These are phyloP conservation scores for Penicillium cosmopolitanum DNA, from an alignment of 495 filamentous ascomycete genomes.

Conservation along the genomic window DNA sequence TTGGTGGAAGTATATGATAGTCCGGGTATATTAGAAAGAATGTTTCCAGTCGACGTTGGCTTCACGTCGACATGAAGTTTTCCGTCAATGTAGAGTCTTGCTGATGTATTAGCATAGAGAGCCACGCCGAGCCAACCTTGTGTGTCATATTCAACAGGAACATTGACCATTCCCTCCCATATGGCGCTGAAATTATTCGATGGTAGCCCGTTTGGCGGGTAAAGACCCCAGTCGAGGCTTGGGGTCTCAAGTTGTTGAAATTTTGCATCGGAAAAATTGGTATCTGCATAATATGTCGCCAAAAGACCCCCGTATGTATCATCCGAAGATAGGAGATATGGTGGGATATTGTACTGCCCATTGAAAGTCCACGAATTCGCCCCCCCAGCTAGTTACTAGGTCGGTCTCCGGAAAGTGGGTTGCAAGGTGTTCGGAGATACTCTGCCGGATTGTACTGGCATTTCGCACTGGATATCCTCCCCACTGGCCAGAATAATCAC, in stretches of 20 bases:
- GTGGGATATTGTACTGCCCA: slow-evolving; percentile 42
- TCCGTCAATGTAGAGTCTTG: slow-evolving; percentile 39
- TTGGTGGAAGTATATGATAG: slow-evolving; percentile 34
- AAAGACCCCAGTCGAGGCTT: slow-evolving; percentile 45
- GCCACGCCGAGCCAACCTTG: slow-evolving; percentile 35
- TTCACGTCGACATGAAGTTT: slow-evolving; percentile 15
- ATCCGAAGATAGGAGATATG: slow-evolving; percentile 41
- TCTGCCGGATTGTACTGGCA: slow-evolving; percentile 44
- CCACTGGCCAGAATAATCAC: slow-evolving; percentile 43
- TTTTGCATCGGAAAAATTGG: slow-evolving; percentile 35
- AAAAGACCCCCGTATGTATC: slow-evolving; percentile 35
- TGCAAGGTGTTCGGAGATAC: slow-evolving; percentile 35
- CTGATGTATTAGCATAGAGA: slow-evolving; percentile 41
- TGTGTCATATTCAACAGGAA: slow-evolving; percentile 38
- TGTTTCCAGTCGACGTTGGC: slow-evolving; percentile 18
- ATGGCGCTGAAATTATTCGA: slow-evolving; percentile 49
- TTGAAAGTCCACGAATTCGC: slow-evolving; percentile 47
- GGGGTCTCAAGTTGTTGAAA: slow-evolving; percentile 36
- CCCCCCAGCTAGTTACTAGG: slow-evolving; percentile 46
- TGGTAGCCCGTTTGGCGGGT: slow-evolving; percentile 41
- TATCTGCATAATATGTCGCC: slow-evolving; percentile 46
- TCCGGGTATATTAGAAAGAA: slow-evolving; percentile 29
- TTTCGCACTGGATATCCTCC: slow-evolving; percentile 42
- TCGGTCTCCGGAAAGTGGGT: slow-evolving; percentile 26
- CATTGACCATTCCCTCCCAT: slow-evolving; percentile 42